Conservation (phyloP, 805 yeast species). For the Lipomyces orientalis region DNA sequence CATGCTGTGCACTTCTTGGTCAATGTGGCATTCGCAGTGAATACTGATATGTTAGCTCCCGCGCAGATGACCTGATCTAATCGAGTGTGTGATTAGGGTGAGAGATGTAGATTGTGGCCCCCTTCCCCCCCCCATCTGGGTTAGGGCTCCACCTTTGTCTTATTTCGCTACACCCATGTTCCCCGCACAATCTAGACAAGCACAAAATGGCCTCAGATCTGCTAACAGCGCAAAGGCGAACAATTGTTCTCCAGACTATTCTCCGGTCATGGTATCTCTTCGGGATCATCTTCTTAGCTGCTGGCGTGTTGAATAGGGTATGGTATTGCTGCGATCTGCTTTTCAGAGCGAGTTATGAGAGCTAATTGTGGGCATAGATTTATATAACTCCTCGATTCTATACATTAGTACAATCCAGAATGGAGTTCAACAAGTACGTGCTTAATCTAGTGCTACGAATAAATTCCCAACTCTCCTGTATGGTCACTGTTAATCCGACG, state of each 20-base stretch:
- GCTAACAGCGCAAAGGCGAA: constrained; percentile 11
- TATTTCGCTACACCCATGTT: too few species aligned
- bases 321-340: not conserved
- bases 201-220: not conserved
- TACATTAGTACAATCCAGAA: constrained; percentile 18
- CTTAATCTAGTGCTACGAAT: constrained; percentile 12
- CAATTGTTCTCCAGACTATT: constrained; percentile 12
- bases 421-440: constrained; percentile 18
- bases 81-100: too few species aligned
- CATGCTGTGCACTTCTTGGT: not conserved
- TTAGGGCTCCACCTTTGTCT: too few species aligned
- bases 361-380: constrained; percentile 12
- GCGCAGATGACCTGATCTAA: not conserved
- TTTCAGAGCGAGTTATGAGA: not conserved
- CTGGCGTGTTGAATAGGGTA: constrained; percentile 26
- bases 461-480: constrained; percentile 10
- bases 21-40: not conserved
- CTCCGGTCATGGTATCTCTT: constrained; percentile 24
- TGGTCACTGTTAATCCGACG: constrained; percentile 9
- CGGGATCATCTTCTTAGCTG: constrained; percentile 18
- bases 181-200: not conserved
- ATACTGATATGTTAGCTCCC: not conserved
- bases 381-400: constrained; percentile 28
- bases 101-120: too few species aligned
- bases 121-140: too few species aligned